These are phyloP conservation scores for Alternaria sp. DNA, from an alignment of 2,329 filamentous ascomycete genomes.

Conservation along the genomic window DNA sequence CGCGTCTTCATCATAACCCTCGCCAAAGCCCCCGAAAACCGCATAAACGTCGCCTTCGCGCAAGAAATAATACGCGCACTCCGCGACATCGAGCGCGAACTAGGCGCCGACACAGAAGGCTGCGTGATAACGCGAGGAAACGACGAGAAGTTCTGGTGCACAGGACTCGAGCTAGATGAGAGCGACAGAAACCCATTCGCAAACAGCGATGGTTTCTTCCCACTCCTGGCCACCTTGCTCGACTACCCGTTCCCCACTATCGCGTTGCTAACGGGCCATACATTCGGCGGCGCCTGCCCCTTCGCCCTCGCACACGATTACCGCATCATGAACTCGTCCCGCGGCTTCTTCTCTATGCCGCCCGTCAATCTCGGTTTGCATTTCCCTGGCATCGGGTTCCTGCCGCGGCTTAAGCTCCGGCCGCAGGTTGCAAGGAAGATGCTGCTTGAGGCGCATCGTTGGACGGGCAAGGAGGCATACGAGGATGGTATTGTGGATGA, in stretches of 20 bases:
- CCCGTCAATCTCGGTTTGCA: conserved; percentile 63
- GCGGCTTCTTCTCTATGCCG: conserved; percentile 51
- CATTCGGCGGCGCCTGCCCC: conserved; percentile 58
- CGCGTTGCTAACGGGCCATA: conserved; percentile 57
- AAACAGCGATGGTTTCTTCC: conserved; percentile 65
- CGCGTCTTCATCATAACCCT: conserved; percentile 62
- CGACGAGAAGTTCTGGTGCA: conserved; percentile 61
- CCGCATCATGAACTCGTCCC: conserved; percentile 48
- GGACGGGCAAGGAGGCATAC: conserved; percentile 60
- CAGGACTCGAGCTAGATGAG: conserved; percentile 58
- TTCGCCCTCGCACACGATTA: conserved; percentile 58
- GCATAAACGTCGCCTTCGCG: conserved; percentile 57
- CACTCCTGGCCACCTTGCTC: conserved; percentile 57
- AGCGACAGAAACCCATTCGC: conserved; percentile 58
- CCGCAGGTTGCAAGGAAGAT: conserved; percentile 62
- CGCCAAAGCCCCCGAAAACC: conserved; percentile 62
- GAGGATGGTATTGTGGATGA: conserved; percentile 62
- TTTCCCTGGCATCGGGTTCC: conserved; percentile 61
- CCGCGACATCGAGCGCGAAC: conserved; percentile 54
- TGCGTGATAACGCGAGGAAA: conserved; percentile 61
- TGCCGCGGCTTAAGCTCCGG: conserved; percentile 60
- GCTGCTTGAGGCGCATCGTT: conserved; percentile 62
- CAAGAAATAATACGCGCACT: conserved; percentile 62
- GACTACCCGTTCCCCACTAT: conserved; percentile 59
- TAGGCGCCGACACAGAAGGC: conserved; percentile 58